These are phyloP conservation scores for Backusella mclennaniae DNA, from an alignment of 192 early-diverging fungal species.

Conservation along the genomic window DNA sequence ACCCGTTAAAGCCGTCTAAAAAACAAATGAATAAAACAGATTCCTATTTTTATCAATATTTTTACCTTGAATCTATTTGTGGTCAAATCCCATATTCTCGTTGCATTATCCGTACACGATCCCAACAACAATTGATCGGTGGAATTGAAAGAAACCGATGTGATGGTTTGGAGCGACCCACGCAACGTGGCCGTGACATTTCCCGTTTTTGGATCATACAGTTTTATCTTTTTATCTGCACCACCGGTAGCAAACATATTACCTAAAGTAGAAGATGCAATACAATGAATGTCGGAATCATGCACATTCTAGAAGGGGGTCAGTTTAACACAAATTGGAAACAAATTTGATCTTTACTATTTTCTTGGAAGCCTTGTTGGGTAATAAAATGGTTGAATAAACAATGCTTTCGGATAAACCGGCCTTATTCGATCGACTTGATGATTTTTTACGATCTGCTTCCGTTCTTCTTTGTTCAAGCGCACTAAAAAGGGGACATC, in stretches of 20 bases:
- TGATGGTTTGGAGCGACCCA: conserved; percentile 83
- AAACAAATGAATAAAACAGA: neutral
- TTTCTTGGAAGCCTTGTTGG: conserved; percentile 41
- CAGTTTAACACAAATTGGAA: neutral
- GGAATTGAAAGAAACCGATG: conserved; percentile 76
- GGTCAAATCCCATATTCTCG: conserved; percentile 81
- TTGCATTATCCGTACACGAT: conserved; percentile 88
- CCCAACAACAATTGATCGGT: conserved; percentile 70
- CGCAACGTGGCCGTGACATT: conserved; percentile 58
- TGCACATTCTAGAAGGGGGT: conserved; percentile 50
- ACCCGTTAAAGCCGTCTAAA: conserved; percentile 89
- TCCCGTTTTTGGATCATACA: conserved; percentile 78
- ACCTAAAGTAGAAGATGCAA: conserved; percentile 69
- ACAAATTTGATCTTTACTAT: conserved; percentile 19
- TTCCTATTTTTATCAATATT: neutral
- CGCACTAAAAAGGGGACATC: neutral
- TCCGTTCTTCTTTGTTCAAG: neutral
- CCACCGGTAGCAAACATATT: conserved; percentile 76
- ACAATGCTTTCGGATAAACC: neutral
- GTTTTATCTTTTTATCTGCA: conserved; percentile 76
- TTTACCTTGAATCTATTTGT: conserved; percentile 72
- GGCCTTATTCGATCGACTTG: neutral
- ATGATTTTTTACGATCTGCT: neutral
- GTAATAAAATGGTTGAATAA: conserved; percentile 31
- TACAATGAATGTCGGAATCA: conserved; percentile 82